Evolutionary conservation across 768 basidiomycete genomes (phyloP).

Genomic region (Russula sp.): DNA sequence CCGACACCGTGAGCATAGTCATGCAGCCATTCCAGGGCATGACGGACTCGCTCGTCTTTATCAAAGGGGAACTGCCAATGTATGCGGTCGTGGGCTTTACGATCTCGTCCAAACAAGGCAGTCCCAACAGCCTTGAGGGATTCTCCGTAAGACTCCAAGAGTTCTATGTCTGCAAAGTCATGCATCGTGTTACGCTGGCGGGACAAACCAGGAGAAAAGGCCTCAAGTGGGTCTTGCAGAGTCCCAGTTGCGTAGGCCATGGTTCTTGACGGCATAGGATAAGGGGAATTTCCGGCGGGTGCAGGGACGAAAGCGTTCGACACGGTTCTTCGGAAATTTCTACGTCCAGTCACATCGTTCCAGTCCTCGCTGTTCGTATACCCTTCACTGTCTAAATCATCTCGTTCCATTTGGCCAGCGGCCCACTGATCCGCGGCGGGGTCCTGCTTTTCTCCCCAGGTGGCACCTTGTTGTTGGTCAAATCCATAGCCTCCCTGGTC

Average conservation of each 20-base stretch:
- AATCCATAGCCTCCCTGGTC: constrained; percentile 1
- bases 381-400: constrained; percentile 21
- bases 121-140: constrained; percentile 20
- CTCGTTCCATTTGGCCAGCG: neutral
- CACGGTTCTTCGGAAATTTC: constrained; percentile 9
- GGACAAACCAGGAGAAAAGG: constrained; percentile 17
- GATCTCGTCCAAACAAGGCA: constrained; percentile 31
- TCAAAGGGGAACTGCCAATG: constrained; percentile 31
- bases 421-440: constrained; percentile 17
- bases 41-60: constrained; percentile 29
- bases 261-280: constrained; percentile 30
- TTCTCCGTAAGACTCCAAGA: constrained; percentile 26
- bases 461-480: constrained; percentile 11
- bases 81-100: constrained; percentile 31
- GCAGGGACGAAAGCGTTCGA: constrained; percentile 18
- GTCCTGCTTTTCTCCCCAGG: constrained; percentile 2
- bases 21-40: constrained; percentile 27
- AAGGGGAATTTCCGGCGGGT: constrained; percentile 12
- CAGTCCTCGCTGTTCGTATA: constrained; percentile 22
- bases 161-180: constrained; percentile 14
- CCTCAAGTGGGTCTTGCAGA: constrained; percentile 9
- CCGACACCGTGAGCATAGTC: constrained; percentile 21
- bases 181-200: constrained; percentile 18
- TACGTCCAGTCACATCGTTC: constrained; percentile 24
- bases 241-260: constrained; percentile 29